Evolutionary conservation across 2,329 filamentous ascomycete genomes (phyloP).

Genomic region (Chrysoporthe deuterocubensis): DNA sequence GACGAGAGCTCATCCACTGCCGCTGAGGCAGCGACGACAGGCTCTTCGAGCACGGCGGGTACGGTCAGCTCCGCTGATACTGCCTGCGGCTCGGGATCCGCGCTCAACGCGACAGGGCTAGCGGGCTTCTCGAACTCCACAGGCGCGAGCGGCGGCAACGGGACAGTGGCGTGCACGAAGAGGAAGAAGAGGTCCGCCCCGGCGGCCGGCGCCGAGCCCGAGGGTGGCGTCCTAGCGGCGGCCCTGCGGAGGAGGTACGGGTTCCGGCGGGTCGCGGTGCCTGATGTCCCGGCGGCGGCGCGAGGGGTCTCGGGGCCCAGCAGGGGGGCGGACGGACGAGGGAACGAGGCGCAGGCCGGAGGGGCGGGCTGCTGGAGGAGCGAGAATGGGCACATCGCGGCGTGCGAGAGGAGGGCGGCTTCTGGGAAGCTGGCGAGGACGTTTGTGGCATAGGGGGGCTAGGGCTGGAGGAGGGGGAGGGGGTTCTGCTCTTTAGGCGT

Average conservation of each 20-base stretch:
- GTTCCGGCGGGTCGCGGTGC: neutral
- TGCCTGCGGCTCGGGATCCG: too few relatives aligned
- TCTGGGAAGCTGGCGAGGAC: neutral
- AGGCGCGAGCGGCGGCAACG: neutral
- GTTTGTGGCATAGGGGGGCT: neutral
- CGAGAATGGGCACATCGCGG: neutral
- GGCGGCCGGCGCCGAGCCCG: neutral
- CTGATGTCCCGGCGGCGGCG: neutral
- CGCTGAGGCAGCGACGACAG: neutral
- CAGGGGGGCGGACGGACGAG: too few relatives aligned
- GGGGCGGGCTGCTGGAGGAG: neutral
- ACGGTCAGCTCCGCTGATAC: too few relatives aligned
- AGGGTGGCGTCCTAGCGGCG: too few relatives aligned
- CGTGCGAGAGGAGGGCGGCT: slow-evolving; percentile 1
- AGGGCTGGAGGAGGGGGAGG: neutral
- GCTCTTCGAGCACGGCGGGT: too few relatives aligned
- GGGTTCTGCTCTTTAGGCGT: neutral
- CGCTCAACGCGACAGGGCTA: too few relatives aligned
- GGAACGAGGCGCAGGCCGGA: neutral
- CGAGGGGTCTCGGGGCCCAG: neutral
- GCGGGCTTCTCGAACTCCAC: neutral
- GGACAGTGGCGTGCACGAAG: neutral
- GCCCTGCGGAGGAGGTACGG: neutral
- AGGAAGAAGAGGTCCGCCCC: neutral
- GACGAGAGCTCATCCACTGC: neutral